Evolutionary conservation across 768 basidiomycete species (phyloP), one percentile per base, ranked within the genome.

Genomic region (Psilocybe cubensis): DNA sequence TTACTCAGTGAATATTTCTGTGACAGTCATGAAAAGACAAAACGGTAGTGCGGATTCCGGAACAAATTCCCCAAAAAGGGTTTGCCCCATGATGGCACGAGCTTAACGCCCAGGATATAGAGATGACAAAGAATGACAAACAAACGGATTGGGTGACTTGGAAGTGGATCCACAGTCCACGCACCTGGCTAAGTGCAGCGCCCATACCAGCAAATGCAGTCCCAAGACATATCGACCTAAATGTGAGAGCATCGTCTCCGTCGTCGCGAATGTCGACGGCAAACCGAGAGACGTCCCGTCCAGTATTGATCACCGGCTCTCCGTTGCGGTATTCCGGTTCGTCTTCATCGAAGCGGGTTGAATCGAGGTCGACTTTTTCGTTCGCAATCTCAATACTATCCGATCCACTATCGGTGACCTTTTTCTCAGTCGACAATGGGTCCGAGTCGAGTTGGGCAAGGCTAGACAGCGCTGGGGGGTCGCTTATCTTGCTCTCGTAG

Each of bases 221-320:
- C 3, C 84, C 85, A n/a, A 86, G 64, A 28, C 81, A 63, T 12
- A 83, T 59, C 3, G 85, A 86, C 23, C 85, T 74, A 62, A 87
- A 79, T 0, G 84, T 86, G 24, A 86, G 64, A 1, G 85, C 77
- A 17, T 74, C 70, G 50, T 85, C 85, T 11, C 77, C 81, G 62
- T 86, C 84, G 67, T 87, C 86, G 23, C 83, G 76, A 20, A 80
- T 42, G 63, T 85, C 84, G 56, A 86, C 75, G n/a, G 80, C 77
- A 59, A 77, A 83, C 27, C 73, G 74, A 0, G 83, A 83, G 54
- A 85, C 82, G 62, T 85, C 83, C 44, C 59, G 66, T 29, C 83
- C 83, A 45, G 69, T 74, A 3, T 69, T 74, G 48, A 79, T 71
- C n/a, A 79, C 70, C 1, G 76, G 76, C 65, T 79, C 77, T 25